Conservation (phyloP, 129 eudicot species). For the Erigeron canadensis region DNA sequence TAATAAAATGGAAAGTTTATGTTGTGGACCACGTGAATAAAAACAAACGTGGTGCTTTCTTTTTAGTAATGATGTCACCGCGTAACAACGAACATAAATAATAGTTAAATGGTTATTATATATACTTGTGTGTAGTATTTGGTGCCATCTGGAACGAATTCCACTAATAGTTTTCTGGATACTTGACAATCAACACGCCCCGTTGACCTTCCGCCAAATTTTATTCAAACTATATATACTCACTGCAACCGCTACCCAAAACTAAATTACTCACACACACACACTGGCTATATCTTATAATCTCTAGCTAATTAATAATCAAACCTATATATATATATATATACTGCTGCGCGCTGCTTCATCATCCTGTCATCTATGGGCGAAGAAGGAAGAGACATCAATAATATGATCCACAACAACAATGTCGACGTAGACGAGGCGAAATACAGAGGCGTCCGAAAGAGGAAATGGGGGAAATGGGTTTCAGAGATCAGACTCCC, state of each 20-base stretch:
- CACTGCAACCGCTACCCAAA: neutral
- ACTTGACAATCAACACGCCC: conserved; percentile 25
- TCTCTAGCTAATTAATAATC: too few relatives aligned
- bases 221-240: conserved; percentile 23
- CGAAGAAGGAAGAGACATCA: conserved; percentile 9
- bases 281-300: neutral
- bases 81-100: conserved; percentile 1
- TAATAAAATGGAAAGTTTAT: neutral
- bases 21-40: neutral
- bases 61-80: conserved; percentile 32
- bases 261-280: neutral
- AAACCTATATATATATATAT: too few relatives aligned
- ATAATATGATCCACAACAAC: neutral
- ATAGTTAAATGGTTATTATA: neutral
- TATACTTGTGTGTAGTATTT: too few relatives aligned
- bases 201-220: conserved; percentile 28
- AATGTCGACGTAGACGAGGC: neutral
- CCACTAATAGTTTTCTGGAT: conserved; percentile 14
- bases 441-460: conserved; percentile 40
- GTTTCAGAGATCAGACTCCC: conserved; percentile 48
- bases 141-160: conserved; percentile 8
- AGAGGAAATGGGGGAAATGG: conserved; percentile 57
- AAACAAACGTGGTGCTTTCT: conserved; percentile 22
- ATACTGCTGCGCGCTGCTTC: neutral
- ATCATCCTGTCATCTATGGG: neutral